Evolutionary conservation across 2,329 filamentous ascomycete species (phyloP), one percentile per base, ranked within the genome.

Genomic region (Blumeria graminis): DNA sequence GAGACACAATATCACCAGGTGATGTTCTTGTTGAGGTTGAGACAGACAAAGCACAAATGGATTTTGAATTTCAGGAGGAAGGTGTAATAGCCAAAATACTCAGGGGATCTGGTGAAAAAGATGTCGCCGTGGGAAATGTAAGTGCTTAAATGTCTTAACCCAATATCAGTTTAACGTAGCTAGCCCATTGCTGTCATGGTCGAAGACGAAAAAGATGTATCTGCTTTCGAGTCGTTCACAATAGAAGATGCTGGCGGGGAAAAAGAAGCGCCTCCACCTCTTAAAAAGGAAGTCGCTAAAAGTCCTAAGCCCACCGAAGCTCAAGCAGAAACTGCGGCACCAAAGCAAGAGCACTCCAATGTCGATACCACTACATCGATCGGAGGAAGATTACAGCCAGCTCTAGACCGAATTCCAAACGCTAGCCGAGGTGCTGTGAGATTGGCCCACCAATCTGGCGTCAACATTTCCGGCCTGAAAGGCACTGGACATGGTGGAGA

Each of bases 31-130:
- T 94, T 63, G 89, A 94, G 76, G 94, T 96, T 66, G 92, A 98
- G 78, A 98, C 92, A 65, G 92, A 98, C 73, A 98, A 98, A 78
- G 92, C 92, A 62, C 92, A 96, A 75, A 98, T 98, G 92, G 92
- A 98, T 75, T 96, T 98, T 70, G 92, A 98, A 72, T 96, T 94
- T 73, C 92, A 98, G 72, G 92, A 98, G 67, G 92, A 96, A 69
- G 92, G 90, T 75, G 78, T 94, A 59, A 77, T 98, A 63, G 90
- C 92, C 66, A 94, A 94, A 78, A 78, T 96, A 61, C 75, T 98
- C 67, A 92, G 88, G 74, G 85, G 94, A 50, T 82, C 84, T 59
- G 93, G 93, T 62, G 84, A 83, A 71, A 98, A 96, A 76, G 92
- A 98, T 69, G 75, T 98, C 60, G 70, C 90, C 34, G 88, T 98